phyloP scores from a whole-genome alignment of 2,329 filamentous ascomycete species.

The Knufia fluminis region DNA sequence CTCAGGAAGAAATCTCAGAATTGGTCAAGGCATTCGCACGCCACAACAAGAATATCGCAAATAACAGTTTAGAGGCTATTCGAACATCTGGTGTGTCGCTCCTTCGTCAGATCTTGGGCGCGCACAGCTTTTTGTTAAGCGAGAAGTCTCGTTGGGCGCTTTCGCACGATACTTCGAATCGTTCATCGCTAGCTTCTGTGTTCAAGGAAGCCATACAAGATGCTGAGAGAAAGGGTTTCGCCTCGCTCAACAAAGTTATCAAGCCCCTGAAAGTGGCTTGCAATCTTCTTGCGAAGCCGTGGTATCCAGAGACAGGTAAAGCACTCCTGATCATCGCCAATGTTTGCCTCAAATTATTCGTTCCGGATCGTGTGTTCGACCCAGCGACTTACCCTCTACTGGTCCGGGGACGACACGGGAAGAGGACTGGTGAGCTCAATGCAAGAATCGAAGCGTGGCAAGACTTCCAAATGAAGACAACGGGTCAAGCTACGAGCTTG shows the following conservation, averaged over 20 bases:
- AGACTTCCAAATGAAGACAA: conserved; percentile 57
- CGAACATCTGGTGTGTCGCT: conserved; percentile 8
- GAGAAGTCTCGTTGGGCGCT: background rate
- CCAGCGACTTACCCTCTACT: conserved; percentile 57
- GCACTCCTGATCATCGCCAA: conserved; percentile 71
- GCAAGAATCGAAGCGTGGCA: conserved; percentile 52
- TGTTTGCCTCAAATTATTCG: conserved; percentile 66
- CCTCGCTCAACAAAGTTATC: background rate
- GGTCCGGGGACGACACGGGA: conserved; percentile 50
- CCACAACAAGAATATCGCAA: conserved; percentile 5
- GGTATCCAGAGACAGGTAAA: conserved; percentile 32
- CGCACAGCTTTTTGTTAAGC: conserved; percentile 12
- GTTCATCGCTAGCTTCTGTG: background rate
- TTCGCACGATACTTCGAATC: background rate
- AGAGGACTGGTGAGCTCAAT: conserved; percentile 48
- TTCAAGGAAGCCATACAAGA: background rate
- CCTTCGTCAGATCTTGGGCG: conserved; percentile 10
- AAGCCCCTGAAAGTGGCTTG: background rate
- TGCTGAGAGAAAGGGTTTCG: background rate
- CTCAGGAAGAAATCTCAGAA: conserved; percentile 15
- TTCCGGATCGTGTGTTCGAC: conserved; percentile 80
- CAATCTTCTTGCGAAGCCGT: background rate
- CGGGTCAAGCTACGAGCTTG: conserved; percentile 58
- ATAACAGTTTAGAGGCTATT: background rate
- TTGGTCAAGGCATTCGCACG: conserved; percentile 11